These are phyloP conservation scores for Pseudogymnoascus sp. DNA, from an alignment of 2,329 filamentous ascomycete genomes.

Conservation along the genomic window DNA sequence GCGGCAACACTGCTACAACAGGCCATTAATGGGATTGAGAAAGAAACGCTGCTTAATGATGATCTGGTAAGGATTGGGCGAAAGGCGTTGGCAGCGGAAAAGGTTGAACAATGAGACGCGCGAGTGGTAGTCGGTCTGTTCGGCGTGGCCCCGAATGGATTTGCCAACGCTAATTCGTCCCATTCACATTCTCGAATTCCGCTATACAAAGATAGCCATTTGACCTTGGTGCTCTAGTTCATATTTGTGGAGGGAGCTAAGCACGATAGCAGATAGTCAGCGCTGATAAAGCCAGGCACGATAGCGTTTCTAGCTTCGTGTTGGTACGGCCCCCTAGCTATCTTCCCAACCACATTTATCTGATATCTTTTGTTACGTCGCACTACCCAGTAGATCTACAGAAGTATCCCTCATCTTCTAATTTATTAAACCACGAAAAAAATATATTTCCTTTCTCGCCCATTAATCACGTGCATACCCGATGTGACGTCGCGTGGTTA, in stretches of 20 bases:
- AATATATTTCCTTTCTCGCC: neutral
- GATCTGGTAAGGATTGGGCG: slow-evolving; percentile 37
- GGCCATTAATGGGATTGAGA: slow-evolving; percentile 38
- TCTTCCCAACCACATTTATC: neutral
- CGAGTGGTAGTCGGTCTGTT: neutral
- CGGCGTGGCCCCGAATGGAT: neutral
- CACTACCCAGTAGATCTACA: neutral
- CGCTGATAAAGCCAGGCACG: neutral
- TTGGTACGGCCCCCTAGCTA: neutral
- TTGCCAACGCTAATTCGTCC: neutral
- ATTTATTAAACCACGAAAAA: neutral
- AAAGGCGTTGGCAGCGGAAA: neutral
- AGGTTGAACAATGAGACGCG: neutral
- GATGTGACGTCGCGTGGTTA: neutral
- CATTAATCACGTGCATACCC: neutral
- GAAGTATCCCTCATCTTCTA: no score
- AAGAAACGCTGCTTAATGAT: slow-evolving; percentile 37
- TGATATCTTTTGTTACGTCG: neutral
- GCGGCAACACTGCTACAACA: slow-evolving; percentile 39
- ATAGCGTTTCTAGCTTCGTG: neutral
- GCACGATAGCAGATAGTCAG: neutral
- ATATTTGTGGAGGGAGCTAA: neutral
- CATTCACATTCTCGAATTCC: neutral
- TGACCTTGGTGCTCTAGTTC: neutral
- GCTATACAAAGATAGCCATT: neutral